Evolutionary conservation across 805 yeast genomes (phyloP).

Genomic region (Nakazawaea pomicola): DNA sequence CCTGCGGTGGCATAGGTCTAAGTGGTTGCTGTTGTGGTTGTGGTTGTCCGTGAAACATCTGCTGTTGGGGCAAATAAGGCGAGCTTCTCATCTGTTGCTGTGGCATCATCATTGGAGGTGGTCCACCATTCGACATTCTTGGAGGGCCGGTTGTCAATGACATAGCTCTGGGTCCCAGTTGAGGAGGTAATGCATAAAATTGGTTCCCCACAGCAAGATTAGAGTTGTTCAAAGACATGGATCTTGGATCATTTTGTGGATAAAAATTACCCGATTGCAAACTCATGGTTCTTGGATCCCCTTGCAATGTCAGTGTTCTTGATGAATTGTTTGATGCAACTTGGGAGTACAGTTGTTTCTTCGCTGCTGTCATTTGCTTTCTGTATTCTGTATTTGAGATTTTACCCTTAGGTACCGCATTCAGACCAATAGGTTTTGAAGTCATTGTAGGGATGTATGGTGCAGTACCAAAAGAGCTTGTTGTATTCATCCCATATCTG

Average conservation of each 20-base stretch:
- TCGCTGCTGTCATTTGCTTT: slow-evolving; percentile 62
- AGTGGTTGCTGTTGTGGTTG: too few species aligned
- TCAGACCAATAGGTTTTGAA: slow-evolving; percentile 23
- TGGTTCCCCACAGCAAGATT: slow-evolving; percentile 10
- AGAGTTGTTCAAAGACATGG: slow-evolving; percentile 35
- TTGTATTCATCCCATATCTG: slow-evolving; percentile 48
- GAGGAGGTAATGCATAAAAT: slow-evolving; percentile 10
- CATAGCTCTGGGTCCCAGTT: slow-evolving; percentile 25
- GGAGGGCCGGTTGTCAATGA: slow-evolving; percentile 20
- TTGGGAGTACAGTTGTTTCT: slow-evolving; percentile 45
- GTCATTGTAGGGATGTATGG: slow-evolving; percentile 73
- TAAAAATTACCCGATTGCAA: slow-evolving; percentile 16
- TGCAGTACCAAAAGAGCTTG: slow-evolving; percentile 38
- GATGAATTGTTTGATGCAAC: slow-evolving; percentile 15
- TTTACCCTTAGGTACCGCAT: slow-evolving; percentile 15
- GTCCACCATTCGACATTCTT: slow-evolving; percentile 10
- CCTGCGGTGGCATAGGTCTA: too few species aligned
- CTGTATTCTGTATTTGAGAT: slow-evolving; percentile 58
- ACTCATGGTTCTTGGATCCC: slow-evolving; percentile 24
- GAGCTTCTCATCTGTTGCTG: slow-evolving; percentile 11
- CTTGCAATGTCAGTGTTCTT: slow-evolving; percentile 18
- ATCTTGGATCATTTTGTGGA: slow-evolving; percentile 29
- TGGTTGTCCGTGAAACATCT: not conserved
- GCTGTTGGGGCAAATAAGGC: slow-evolving; percentile 10
- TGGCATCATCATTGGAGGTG: slow-evolving; percentile 6